phyloP scores from a whole-genome alignment of 2,329 filamentous ascomycete species.

The Zymoseptoria crescenta region DNA sequence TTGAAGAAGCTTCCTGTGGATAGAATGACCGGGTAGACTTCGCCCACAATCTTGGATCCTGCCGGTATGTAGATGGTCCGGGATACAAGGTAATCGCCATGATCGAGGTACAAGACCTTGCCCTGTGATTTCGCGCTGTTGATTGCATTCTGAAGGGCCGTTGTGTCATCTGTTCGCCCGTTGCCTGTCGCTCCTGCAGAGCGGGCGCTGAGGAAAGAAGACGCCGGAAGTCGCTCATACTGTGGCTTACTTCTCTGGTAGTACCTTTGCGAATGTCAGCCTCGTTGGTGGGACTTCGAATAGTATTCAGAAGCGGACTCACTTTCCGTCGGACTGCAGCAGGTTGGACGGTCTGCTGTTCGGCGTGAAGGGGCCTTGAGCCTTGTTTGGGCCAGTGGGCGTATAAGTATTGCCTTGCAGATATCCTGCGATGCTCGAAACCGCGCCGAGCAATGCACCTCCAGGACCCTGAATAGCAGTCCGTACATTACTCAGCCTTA shows the following conservation, averaged over 20 bases:
- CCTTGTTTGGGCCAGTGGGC: constrained; percentile 37
- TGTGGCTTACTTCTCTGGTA: constrained; percentile 49
- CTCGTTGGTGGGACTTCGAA: no score
- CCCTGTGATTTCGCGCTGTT: constrained; percentile 36
- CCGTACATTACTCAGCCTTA: constrained; percentile 44
- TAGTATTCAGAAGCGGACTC: no score
- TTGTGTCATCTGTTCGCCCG: constrained; percentile 52
- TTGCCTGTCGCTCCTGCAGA: constrained; percentile 41
- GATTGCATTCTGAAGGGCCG: constrained; percentile 51
- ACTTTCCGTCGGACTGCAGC: constrained; percentile 35
- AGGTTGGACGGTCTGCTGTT: constrained; percentile 38
- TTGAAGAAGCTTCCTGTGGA: constrained; percentile 51
- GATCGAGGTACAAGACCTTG: constrained; percentile 66
- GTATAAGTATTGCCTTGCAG: constrained; percentile 39
- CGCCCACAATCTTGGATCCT: constrained; percentile 52
- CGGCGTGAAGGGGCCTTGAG: constrained; percentile 39
- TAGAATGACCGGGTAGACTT: constrained; percentile 50
- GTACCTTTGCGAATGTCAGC: constrained; percentile 25
- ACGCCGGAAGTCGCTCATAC: constrained; percentile 36
- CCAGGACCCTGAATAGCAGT: constrained; percentile 36
- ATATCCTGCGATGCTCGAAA: constrained; percentile 32
- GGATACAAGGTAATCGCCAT: constrained; percentile 64
- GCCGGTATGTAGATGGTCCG: constrained; percentile 58
- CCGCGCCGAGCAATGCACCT: constrained; percentile 26
- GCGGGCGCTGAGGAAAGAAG: constrained; percentile 40